Evolutionary conservation across 1,284 basidiomycete genomes (phyloP).

Genomic region (Naganishia liquefaciens): DNA sequence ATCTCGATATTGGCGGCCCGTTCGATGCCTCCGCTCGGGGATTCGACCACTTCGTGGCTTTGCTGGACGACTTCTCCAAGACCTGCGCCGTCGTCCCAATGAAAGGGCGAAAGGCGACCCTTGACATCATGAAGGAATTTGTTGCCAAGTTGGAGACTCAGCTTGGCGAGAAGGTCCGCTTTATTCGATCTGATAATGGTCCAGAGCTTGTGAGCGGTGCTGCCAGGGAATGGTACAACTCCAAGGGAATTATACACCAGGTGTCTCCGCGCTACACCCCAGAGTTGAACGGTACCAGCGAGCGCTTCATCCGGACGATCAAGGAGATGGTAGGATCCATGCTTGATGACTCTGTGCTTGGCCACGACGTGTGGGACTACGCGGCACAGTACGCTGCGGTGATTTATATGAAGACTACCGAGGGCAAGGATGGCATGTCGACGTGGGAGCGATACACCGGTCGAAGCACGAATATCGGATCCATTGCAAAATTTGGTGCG

Average conservation of each 20-base stretch:
- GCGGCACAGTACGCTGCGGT: constrained; percentile 25
- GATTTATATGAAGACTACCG: not conserved
- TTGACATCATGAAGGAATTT: constrained; percentile 45
- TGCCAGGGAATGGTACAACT: constrained; percentile 37
- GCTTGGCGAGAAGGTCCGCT: constrained; percentile 44
- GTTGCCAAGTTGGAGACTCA: constrained; percentile 42
- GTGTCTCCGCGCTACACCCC: constrained; percentile 39
- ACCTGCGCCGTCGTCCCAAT: constrained; percentile 50
- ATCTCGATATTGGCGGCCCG: constrained; percentile 46
- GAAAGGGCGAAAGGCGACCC: constrained; percentile 42
- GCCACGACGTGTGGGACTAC: constrained; percentile 30
- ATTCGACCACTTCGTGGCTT: constrained; percentile 40
- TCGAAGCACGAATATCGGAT: not conserved
- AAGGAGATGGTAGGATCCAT: constrained; percentile 35
- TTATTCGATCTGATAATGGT: constrained; percentile 49
- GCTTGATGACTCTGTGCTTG: constrained; percentile 22
- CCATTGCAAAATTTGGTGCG: not conserved
- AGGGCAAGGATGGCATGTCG: not conserved
- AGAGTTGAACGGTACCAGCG: constrained; percentile 42
- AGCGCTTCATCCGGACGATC: constrained; percentile 41
- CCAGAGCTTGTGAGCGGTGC: constrained; percentile 46
- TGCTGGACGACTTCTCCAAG: constrained; percentile 39
- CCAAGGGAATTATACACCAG: constrained; percentile 41
- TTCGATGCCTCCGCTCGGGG: constrained; percentile 42
- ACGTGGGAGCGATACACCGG: constrained; percentile 2